Conservation (phyloP, 2,329 filamentous ascomycete species). For the Diplodia sapinea region DNA sequence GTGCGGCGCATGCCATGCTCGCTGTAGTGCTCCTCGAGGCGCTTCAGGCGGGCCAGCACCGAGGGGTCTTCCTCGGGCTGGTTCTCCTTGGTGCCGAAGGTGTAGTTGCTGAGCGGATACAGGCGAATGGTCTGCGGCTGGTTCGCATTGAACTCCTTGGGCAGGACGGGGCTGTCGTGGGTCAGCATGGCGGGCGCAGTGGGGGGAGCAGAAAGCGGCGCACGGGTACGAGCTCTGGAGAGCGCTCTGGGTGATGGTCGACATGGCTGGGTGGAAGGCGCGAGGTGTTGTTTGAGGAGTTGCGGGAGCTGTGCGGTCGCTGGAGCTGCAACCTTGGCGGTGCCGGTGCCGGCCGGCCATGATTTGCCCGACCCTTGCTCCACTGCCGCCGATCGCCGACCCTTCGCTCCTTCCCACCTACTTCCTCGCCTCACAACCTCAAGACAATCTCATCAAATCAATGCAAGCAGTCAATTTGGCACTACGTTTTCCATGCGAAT, state of each 20-base stretch:
- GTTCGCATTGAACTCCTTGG: slow-evolving; percentile 83
- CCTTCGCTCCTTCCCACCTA: not conserved
- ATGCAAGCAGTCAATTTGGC: not conserved
- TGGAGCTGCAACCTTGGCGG: not conserved
- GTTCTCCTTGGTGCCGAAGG: slow-evolving; percentile 96
- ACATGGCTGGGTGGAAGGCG: slow-evolving; percentile 62
- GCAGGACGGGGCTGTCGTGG: slow-evolving; percentile 68
- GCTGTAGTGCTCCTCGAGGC: slow-evolving; percentile 93
- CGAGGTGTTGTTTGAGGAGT: not conserved
- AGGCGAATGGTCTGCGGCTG: slow-evolving; percentile 89
- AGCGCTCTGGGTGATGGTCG: slow-evolving; percentile 77
- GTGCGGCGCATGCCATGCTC: slow-evolving; percentile 95
- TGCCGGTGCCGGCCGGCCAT: not conserved
- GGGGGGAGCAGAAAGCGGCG: slow-evolving; percentile 38
- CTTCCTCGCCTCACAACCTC: not conserved
- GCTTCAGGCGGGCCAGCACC: slow-evolving; percentile 87
- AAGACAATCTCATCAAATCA: not conserved
- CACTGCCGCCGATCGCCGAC: not conserved
- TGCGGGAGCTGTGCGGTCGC: slow-evolving; percentile 24
- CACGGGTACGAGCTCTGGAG: slow-evolving; percentile 77
- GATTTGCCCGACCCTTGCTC: slow-evolving; percentile 3
- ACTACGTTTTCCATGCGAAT: too few relatives aligned
- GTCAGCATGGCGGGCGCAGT: not conserved
- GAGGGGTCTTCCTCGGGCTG: slow-evolving; percentile 98
- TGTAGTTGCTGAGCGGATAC: slow-evolving; percentile 97